Base-by-base conservation (phyloP, 345 rosid species). In the Syzygium aromaticum region DNA sequence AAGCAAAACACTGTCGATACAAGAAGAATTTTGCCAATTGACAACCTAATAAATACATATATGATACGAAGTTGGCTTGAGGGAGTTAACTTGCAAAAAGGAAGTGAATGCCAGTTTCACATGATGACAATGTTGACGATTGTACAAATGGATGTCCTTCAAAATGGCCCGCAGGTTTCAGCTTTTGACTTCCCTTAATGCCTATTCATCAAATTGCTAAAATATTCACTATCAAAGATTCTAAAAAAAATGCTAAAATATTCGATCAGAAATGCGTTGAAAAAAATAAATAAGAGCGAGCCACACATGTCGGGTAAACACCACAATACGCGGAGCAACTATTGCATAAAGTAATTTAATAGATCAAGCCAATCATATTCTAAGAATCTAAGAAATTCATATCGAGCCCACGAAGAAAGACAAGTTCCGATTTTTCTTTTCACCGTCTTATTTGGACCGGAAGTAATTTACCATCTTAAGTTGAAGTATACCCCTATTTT, bases 351-450 rank as follows among this genome's bases (percentile, higher is more conserved):
- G 13, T 33, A 2, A 67, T 67, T 3, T 67, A 33, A 67, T 33
- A 67, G 23, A 67, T 33, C 13, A 1, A 33, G 25, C 19, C 0
- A 2, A 33, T 33, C 14, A 67, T 67, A 33, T 67, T 19, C 33
- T 19, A 67, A 19, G 12, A 67, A 33, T 67, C 7, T 33, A 67
- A 33, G 0, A 3, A 67, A 67, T 22, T 19, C 7, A 0, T 11
- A 67, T 67, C 0, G 0, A 8, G 22, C 15, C 0, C 46, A 33
- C 0, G 2, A 16, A 30, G 33, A 67, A 33, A 11, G 13, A 17
- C 46, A 33, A 67, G 3, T 33, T 67, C 23, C 0, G 1, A 67
- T 33, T 33, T 30, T 33, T 67, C 46, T 1, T 9, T 67, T 67
- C 46, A 67, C 13, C 25, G 0, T 17, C 78, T 17, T 67, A 33